Evolutionary conservation across 306 rosid species (phyloP).

Genomic region (Gillenia trifoliata): DNA sequence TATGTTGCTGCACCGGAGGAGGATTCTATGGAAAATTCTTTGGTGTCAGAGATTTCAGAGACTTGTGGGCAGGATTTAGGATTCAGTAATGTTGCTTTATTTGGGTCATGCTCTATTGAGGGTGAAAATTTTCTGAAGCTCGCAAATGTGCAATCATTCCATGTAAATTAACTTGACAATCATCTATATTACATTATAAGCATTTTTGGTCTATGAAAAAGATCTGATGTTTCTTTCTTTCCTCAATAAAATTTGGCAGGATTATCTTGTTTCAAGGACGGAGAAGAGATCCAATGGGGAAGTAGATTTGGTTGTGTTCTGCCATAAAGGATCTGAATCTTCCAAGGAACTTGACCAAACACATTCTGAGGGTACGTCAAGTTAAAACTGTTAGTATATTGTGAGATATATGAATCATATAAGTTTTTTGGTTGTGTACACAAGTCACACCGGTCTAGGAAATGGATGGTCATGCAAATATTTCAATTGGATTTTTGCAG

Average conservation of each 20-base stretch:
- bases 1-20: slow-evolving; percentile 71
- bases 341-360: slow-evolving; percentile 30
- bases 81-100: slow-evolving; percentile 47
- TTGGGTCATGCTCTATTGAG: slow-evolving; percentile 58
- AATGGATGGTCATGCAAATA: background rate
- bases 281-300: slow-evolving; percentile 47
- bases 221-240: slow-evolving; percentile 27
- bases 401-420: slow-evolving; percentile 1
- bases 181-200: slow-evolving; percentile 13
- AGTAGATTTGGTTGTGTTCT: slow-evolving; percentile 72
- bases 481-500: slow-evolving; percentile 41
- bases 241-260: slow-evolving; percentile 39
- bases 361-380: slow-evolving; percentile 62
- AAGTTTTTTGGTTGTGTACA: background rate
- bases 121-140: slow-evolving; percentile 38
- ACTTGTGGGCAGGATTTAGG: slow-evolving; percentile 62
- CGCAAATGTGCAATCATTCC: slow-evolving; percentile 47
- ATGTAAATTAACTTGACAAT: slow-evolving; percentile 48
- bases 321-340: slow-evolving; percentile 48
- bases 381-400: slow-evolving; percentile 9
- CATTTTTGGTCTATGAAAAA: slow-evolving; percentile 23
- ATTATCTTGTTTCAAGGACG: slow-evolving; percentile 60
- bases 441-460: background rate
- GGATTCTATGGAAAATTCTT: slow-evolving; percentile 46
- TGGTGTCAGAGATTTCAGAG: slow-evolving; percentile 75